These are phyloP conservation scores for Pulveroboletus sp. DNA, from an alignment of 768 basidiomycete genomes.

Conservation along the genomic window DNA sequence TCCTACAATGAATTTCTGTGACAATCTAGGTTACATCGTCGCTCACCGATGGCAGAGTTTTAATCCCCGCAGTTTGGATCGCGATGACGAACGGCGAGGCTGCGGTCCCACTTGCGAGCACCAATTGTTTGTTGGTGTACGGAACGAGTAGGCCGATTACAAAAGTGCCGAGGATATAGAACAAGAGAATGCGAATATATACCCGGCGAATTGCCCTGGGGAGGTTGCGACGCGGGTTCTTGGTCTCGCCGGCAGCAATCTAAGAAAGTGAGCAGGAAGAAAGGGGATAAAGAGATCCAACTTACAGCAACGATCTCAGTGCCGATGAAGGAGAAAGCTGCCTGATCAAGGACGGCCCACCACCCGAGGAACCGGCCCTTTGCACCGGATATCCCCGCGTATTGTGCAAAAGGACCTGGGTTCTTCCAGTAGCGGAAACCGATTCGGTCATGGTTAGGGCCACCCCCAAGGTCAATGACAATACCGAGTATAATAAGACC, in stretches of 20 bases:
- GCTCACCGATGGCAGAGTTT: conserved; percentile 67
- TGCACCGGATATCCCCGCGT: conserved; percentile 52
- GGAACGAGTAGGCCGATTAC: conserved; percentile 84
- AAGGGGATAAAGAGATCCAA: conserved; percentile 3
- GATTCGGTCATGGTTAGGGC: conserved; percentile 70
- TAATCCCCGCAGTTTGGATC: conserved; percentile 81
- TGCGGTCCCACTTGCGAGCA: conserved; percentile 50
- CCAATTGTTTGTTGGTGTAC: conserved; percentile 54
- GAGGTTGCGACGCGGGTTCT: conserved; percentile 72
- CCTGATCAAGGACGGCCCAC: conserved; percentile 73
- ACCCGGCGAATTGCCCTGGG: conserved; percentile 56
- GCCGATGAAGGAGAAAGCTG: conserved; percentile 90
- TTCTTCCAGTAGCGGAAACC: conserved; percentile 70
- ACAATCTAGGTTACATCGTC: conserved; percentile 13
- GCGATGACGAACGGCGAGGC: conserved; percentile 92
- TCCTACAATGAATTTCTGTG: not conserved
- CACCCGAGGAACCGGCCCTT: conserved; percentile 75
- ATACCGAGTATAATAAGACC: conserved; percentile 67
- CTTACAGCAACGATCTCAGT: conserved; percentile 89
- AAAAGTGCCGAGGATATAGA: conserved; percentile 63
- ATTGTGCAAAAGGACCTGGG: conserved; percentile 87
- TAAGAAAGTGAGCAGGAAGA: conserved; percentile 24
- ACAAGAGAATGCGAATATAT: conserved; percentile 77
- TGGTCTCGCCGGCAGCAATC: conserved; percentile 88
- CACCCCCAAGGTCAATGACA: conserved; percentile 84